A percentile compares a stretch with the other conserved stretches of the same genome.
phyloP scores from a whole-genome alignment of 768 basidiomycete genomes.

The Lenzites betulinus region DNA sequence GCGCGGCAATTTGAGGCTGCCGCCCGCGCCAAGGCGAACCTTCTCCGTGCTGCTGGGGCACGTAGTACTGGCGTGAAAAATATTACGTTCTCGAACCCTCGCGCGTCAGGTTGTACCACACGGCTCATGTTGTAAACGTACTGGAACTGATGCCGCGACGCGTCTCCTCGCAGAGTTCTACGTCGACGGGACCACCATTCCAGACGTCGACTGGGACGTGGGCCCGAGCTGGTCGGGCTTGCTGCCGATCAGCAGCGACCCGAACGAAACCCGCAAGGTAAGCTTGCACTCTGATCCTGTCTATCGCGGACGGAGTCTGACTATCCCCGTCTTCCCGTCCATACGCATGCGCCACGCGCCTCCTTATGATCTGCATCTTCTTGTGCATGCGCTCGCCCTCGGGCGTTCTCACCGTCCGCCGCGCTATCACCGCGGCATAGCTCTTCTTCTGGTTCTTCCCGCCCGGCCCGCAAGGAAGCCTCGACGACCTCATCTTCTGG shows the following conservation, averaged over 20 bases:
- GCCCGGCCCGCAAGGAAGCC: conserved; percentile 68
- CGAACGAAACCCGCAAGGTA: conserved; percentile 71
- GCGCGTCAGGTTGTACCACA: conserved; percentile 58
- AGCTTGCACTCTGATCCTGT: not conserved
- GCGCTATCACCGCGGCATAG: conserved; percentile 34
- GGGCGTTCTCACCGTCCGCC: not conserved
- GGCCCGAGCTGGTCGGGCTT: conserved; percentile 78
- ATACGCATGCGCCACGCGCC: not conserved
- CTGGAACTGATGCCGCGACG: not conserved
- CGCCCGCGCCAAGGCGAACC: conserved; percentile 36
- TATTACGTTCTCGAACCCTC: conserved; percentile 71
- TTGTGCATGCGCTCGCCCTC: not conserved
- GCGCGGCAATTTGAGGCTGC: conserved; percentile 51
- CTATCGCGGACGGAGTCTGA: not conserved
- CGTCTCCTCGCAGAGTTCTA: conserved; percentile 53
- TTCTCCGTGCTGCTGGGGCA: conserved; percentile 3
- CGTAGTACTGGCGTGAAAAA: conserved; percentile 44
- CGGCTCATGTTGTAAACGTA: not conserved
- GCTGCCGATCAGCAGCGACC: conserved; percentile 62
- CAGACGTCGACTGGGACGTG: conserved; percentile 70
- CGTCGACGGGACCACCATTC: conserved; percentile 68
- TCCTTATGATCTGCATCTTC: not conserved
- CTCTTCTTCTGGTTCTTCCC: conserved; percentile 88
- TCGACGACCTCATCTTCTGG: conserved; percentile 79
- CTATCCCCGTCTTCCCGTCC: not conserved